Base-by-base conservation (phyloP, 768 basidiomycete species). In the Hortiboletus flavorubellus region DNA sequence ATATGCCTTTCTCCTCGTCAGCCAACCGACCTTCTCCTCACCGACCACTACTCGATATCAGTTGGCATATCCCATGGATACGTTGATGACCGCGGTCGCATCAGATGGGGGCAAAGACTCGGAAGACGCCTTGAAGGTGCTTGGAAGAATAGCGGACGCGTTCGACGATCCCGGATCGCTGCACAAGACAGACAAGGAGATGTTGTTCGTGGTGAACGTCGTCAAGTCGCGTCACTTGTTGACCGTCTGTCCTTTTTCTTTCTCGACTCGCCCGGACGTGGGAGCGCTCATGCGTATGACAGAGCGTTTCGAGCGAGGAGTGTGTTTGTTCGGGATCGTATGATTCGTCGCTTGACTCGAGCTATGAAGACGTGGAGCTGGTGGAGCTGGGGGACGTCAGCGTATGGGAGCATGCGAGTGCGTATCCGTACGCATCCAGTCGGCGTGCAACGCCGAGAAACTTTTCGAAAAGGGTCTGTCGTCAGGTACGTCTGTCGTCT, bases 91-190 rank as follows among this genome's bases (percentile, higher is more conserved):
- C 46, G 34, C n/a, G n/a, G 49, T 37, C 18, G 49, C 43, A 5
- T 21, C 52, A 6, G 35, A 30, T 4, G 44, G 41, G 7, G 42
- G 16, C 4, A 33, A 11, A 35, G 31, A 54, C 11, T 15, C 46
- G 0, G 59, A 59, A 33, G 65, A 69, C 23, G 65, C 54, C 0
- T 11, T 71, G 1, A 57, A 58, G 48, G 55, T 69, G 34, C 63
- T 69, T 2, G 68, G 57, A 48, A 59, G 65, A 47, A 59, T 69
- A 2, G 69, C 68, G 18, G 69, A 69, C 21, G 68, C 68, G 31
- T 69, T 71, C 39, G 67, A 69, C 46, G 47, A 62, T 46, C 67
- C 68, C 0, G 46, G 46, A 1, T 44, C 63, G 8, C 33, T 53
- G 35, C 53, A 56, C 51, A 59, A 63, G 47, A 42, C 26, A 16